A percentile compares a stretch with the other conserved stretches of the same genome.
These are phyloP conservation scores for Serendipita indica DNA, from an alignment of 768 basidiomycete species.

Conservation along the genomic window DNA sequence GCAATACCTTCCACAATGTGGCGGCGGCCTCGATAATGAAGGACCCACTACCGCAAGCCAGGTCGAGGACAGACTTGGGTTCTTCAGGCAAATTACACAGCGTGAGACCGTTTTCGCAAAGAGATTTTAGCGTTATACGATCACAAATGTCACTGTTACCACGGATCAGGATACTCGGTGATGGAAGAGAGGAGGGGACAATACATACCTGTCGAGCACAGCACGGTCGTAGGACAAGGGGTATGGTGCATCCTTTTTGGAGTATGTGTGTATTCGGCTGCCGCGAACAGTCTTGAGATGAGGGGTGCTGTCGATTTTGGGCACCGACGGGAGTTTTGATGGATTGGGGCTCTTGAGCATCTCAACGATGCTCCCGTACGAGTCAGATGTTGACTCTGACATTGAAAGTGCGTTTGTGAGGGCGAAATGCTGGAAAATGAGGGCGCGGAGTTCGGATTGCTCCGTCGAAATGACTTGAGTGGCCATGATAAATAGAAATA, in stretches of 20 bases:
- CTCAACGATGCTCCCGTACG: neutral
- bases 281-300: neutral
- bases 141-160: constrained; percentile 6
- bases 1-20: neutral
- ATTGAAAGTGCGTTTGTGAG: neutral
- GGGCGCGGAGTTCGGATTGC: neutral
- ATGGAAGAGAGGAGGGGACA: neutral
- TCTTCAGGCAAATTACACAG: neutral
- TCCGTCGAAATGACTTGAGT: neutral
- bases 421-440: neutral
- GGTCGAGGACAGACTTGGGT: neutral
- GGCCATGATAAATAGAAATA: neutral
- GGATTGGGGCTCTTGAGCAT: neutral
- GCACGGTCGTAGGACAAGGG: neutral
- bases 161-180: neutral
- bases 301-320: neutral
- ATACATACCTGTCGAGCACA: neutral
- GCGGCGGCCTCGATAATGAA: neutral
- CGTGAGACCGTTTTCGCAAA: constrained; percentile 2
- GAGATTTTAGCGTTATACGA: neutral
- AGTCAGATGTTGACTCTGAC: neutral
- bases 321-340: neutral
- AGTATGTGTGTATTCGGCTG: neutral
- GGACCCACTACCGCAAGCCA: neutral
- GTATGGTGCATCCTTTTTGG: neutral